A percentile compares a stretch with the other conserved stretches of the same genome.
These are phyloP conservation scores for Suhomyces coccinellae DNA, from an alignment of 1,139 yeast species.

Conservation along the genomic window DNA sequence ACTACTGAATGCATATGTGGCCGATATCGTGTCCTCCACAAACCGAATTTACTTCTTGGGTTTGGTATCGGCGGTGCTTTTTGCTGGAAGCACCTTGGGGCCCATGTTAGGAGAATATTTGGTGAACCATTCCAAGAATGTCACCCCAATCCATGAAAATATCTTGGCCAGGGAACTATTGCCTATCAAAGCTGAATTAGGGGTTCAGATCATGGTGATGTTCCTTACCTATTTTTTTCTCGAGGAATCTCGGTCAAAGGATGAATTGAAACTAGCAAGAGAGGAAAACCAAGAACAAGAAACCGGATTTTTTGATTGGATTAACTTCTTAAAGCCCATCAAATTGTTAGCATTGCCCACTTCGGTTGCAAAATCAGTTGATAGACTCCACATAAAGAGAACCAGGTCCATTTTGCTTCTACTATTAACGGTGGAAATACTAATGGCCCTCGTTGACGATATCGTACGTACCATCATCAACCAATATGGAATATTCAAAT, in stretches of 20 bases:
- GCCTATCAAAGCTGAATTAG: slow-evolving; percentile 35
- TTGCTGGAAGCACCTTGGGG: slow-evolving; percentile 12
- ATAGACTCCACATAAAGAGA: slow-evolving; percentile 12
- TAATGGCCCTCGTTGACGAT: slow-evolving; percentile 10
- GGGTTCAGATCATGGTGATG: slow-evolving; percentile 24
- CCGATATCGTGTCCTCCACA: slow-evolving; percentile 12
- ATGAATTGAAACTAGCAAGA: slow-evolving; percentile 44
- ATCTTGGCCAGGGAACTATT: slow-evolving; percentile 22
- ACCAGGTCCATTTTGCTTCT: slow-evolving; percentile 38
- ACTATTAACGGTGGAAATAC: slow-evolving; percentile 45
- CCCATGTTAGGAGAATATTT: slow-evolving; percentile 12
- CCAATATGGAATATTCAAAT: slow-evolving; percentile 58
- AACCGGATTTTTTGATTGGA: slow-evolving; percentile 1
- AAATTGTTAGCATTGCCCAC: slow-evolving; percentile 40
- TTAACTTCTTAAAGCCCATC: slow-evolving; percentile 49
- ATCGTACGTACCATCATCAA: slow-evolving; percentile 21
- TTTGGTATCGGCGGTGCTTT: slow-evolving; percentile 10
- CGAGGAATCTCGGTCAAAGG: slow-evolving; percentile 50
- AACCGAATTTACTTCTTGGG: slow-evolving; percentile 12
- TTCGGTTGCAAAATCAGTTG: slow-evolving; percentile 19
- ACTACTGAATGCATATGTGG: slow-evolving; percentile 11
- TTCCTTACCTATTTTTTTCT: slow-evolving; percentile 39
- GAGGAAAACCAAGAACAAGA: neutral
- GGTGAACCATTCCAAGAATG: neutral
- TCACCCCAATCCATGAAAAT: slow-evolving; percentile 3